Base-by-base conservation (phyloP, 805 yeast genomes). In the Candida ficus region DNA sequence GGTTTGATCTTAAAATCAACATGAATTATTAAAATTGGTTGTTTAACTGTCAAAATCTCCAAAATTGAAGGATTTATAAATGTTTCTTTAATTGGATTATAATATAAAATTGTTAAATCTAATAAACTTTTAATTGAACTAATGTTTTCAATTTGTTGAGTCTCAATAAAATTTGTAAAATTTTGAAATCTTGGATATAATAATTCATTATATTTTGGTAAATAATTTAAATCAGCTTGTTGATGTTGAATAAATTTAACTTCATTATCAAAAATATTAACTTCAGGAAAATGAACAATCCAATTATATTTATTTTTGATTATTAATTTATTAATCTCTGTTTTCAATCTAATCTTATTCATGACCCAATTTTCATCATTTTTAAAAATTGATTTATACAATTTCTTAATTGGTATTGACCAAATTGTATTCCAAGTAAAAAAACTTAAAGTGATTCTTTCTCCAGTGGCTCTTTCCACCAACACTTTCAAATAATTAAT, bases 241-340 rank as follows among this genome's bases (percentile, higher is more conserved):
- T 71, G 67, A 29, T 70, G 65, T 45, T 88, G 95, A 38, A 52
- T 58, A 47, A 34, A 65, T 30, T 49, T 57, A 33, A 69, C 68
- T 28, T 71, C 71, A 10, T 71, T 65, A 0, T 80, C 74, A 58
- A 76, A 73, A 7, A 83, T 75, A 52, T 83, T 84, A 5, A 85
- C 96, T 60, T 90, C 97, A 0, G 97, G 97, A 49, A 89, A 89
- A 8, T 85, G 47, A 1, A 80, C 78, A 0, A 88, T 50, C 86
- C 95, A 80, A 48, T 75, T 72, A 21, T 65, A 67, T n/a, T 50
- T 36, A 18, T 32, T 55, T 27, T 58, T 68, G 3, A 68, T 66
- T n/a, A 46, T 50, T 5, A 52, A 26, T 53, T 63, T 56, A 30
- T 67, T 58, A 45, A 49, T 27, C 25, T 49, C 45, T 13, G 53